Evolutionary conservation across 2,329 filamentous ascomycete genomes (phyloP), one percentile per base, ranked within the genome.

Genomic region (Cordyceps militaris): DNA sequence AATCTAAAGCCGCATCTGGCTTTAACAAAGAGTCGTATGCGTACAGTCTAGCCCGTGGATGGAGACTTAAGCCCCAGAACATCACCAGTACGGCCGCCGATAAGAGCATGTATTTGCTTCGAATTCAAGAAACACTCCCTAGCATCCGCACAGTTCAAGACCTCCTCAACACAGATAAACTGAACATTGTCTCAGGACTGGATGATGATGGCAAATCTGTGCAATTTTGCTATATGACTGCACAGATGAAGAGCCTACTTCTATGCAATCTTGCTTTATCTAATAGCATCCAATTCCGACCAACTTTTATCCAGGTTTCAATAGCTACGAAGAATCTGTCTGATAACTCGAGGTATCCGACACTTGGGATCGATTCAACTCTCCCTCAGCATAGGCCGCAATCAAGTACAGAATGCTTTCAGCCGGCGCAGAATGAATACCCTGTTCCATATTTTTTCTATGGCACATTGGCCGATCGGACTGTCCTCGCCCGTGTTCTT

Each of bases 371-470:
- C 23, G 60, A 63, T 23, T 55, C 61, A 1, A 65, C 59, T 24
- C 64, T 34, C 60, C 63, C 7, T n/a, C 61, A 64, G 21, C 19
- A 60, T 43, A 59, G 61, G 7, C 67, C 67, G 13, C 66, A 64
- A 24, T 47, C 24, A 59, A 62, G 10, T 60, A 57, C 36, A 51
- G 60, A 21, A 59, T 60, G 3, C 50, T 61, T 46, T 52, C 61
- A 21, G 56, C 66, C 47, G 62, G 60, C 21, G 47, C 66, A 40
- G 40, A 59, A 60, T 21, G 54, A 59, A 50, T 62, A 62, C 42
- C 67, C 65, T 0, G 70, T 77, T 0, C 74, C 68, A 67, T 76
- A 75, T 60, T 76, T 75, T 63, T 74, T 76, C 60, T 75, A 76
- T 59, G 71, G 73, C 13, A 74, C 69, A 0, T 64, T 75, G 2